Percentiles rank a stretch among this genome's conserved stretches.
phyloP scores from a whole-genome alignment of 73 alveolate genomes.

The Effrenium voratum region DNA sequence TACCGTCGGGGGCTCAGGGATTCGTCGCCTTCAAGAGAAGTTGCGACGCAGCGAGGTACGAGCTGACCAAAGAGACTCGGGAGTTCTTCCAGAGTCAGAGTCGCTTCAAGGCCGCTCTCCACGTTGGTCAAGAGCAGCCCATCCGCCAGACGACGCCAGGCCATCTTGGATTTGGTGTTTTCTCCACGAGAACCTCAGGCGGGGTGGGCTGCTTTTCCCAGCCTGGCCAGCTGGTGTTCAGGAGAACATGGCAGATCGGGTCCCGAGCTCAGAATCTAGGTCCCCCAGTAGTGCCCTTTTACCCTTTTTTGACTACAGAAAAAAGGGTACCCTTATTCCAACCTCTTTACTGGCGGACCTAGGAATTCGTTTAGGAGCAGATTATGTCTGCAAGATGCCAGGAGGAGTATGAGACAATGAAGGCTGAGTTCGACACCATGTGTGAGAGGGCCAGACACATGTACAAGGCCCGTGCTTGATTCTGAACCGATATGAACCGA shows the following conservation, averaged over 20 bases:
- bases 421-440: slow-evolving; percentile 56
- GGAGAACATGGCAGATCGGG: slow-evolving; percentile 52
- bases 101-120: slow-evolving; percentile 21
- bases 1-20: slow-evolving; percentile 33
- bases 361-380: too few species aligned
- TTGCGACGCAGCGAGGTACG: slow-evolving; percentile 2
- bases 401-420: slow-evolving; percentile 52
- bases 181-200: slow-evolving; percentile 69
- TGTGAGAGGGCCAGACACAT: slow-evolving; percentile 60
- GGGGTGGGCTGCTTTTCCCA: neutral
- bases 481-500: too few species aligned
- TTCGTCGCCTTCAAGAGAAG: neutral
- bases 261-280: too few species aligned
- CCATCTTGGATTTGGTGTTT: slow-evolving; percentile 65
- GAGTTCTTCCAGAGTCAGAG: slow-evolving; percentile 74
- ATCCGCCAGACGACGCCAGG: neutral
- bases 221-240: neutral
- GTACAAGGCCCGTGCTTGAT: slow-evolving; percentile 42
- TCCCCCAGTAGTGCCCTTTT: too few species aligned
- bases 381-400: too few species aligned
- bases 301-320: too few species aligned
- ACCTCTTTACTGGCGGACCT: too few species aligned
- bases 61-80: slow-evolving; percentile 91
- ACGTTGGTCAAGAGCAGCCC: too few species aligned
- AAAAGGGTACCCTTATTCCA: too few species aligned